These are phyloP conservation scores for Aspergillus viridinutans DNA, from an alignment of 2,329 filamentous ascomycete species.

Conservation along the genomic window DNA sequence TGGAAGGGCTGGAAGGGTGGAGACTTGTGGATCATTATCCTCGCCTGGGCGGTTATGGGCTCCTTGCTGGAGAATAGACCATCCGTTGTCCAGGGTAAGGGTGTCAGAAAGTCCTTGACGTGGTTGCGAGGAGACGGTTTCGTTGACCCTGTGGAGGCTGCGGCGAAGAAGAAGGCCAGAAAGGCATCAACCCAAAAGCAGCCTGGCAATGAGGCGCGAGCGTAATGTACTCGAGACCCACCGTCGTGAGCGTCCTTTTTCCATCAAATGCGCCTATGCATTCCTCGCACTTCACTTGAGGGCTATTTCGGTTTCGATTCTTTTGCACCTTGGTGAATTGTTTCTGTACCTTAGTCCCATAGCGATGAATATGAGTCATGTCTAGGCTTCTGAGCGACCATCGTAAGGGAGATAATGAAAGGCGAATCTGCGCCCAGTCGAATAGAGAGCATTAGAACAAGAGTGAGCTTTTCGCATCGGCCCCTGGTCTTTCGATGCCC, in stretches of 20 bases:
- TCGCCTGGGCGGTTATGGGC: conserved; percentile 72
- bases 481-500: too few relatives aligned
- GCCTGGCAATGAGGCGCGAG: neutral
- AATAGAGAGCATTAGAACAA: too few relatives aligned
- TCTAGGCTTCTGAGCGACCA: neutral
- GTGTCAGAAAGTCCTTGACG: conserved; percentile 67
- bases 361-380: neutral
- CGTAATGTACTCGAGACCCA: neutral
- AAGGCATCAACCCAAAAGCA: conserved; percentile 18
- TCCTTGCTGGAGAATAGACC: conserved; percentile 71
- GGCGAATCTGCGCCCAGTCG: too few relatives aligned
- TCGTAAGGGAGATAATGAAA: too few relatives aligned
- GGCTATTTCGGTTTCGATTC: neutral
- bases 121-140: conserved; percentile 73
- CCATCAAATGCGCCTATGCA: neutral
- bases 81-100: conserved; percentile 60
- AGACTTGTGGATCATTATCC: conserved; percentile 78
- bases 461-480: neutral
- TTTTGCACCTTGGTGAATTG: neutral
- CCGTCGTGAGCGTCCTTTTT: neutral
- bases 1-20: conserved; percentile 79
- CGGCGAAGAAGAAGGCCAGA: conserved; percentile 34
- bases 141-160: conserved; percentile 59
- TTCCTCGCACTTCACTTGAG: neutral
- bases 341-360: neutral